Conservation (phyloP, 2,329 filamentous ascomycete genomes). For the Pseudogymnoascus sp. region DNA sequence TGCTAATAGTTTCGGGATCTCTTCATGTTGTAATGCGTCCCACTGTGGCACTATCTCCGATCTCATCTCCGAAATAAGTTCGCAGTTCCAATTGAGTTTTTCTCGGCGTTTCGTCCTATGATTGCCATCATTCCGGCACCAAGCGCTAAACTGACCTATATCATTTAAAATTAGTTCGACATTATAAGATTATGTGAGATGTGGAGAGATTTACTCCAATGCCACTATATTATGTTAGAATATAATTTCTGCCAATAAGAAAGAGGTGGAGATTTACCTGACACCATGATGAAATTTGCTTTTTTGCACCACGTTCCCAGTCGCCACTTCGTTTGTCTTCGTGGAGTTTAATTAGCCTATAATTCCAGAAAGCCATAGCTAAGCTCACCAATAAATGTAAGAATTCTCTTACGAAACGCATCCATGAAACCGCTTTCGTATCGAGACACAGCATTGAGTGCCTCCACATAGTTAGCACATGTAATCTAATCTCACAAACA, state of each 20-base stretch:
- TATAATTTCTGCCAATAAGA: slow-evolving; percentile 7
- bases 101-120: slow-evolving; percentile 14
- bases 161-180: slow-evolving; percentile 17
- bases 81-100: slow-evolving; percentile 27
- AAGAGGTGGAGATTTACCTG: slow-evolving; percentile 12
- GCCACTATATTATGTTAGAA: slow-evolving; percentile 16
- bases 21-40: slow-evolving; percentile 26
- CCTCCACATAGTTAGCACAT: slow-evolving; percentile 11
- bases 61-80: slow-evolving; percentile 30
- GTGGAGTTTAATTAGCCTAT: slow-evolving; percentile 6
- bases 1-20: slow-evolving; percentile 18
- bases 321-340: slow-evolving; percentile 14
- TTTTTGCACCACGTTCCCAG: slow-evolving; percentile 15
- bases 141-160: slow-evolving; percentile 27
- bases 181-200: slow-evolving; percentile 10
- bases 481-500: neutral
- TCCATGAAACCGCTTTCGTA: slow-evolving; percentile 10
- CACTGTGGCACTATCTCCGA: slow-evolving; percentile 25
- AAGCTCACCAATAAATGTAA: slow-evolving; percentile 15
- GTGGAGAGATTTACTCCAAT: slow-evolving; percentile 15
- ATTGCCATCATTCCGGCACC: slow-evolving; percentile 25
- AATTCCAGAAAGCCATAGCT: neutral
- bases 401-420: slow-evolving; percentile 15
- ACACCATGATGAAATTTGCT: slow-evolving; percentile 13
- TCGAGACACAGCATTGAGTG: slow-evolving; percentile 6